phyloP scores from a whole-genome alignment of 495 filamentous ascomycete species.

The Podospora australis region DNA sequence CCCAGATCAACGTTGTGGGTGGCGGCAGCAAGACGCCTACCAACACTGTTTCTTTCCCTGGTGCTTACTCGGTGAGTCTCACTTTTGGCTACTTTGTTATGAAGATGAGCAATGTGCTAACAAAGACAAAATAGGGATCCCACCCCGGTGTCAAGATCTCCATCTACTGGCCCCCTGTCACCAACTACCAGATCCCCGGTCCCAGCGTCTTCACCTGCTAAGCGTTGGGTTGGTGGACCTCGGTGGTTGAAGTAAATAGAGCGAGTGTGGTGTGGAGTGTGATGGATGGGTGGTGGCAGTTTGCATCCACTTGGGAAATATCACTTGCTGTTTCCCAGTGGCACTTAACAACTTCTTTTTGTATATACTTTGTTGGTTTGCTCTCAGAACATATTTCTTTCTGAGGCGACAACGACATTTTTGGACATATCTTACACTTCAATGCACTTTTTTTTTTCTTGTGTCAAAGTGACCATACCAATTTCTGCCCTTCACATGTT shows the following conservation, averaged over 20 bases:
- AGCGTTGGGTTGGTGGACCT: not conserved
- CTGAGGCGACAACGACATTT: not conserved
- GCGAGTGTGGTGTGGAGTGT: not conserved
- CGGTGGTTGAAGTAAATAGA: not conserved
- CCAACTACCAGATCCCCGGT: slow-evolving; percentile 34
- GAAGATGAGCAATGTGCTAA: not conserved
- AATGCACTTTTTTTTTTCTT: not conserved
- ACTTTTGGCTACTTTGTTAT: not conserved
- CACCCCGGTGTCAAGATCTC: slow-evolving; percentile 43
- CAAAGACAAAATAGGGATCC: slow-evolving; percentile 18
- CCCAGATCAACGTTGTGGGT: slow-evolving; percentile 42
- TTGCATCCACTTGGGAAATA: not conserved
- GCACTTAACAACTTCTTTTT: not conserved
- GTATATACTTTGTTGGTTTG: not conserved
- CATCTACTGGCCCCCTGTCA: slow-evolving; percentile 38
- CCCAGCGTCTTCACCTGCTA: slow-evolving; percentile 31
- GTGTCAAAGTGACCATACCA: not conserved
- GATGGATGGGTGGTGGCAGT: not conserved
- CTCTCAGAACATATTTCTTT: too few species aligned
- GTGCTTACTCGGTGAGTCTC: slow-evolving; percentile 31
- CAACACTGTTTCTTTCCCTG: slow-evolving; percentile 33
- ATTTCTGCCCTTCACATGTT: not conserved
- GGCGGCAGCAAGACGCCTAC: slow-evolving; percentile 25
- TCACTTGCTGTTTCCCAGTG: not conserved
- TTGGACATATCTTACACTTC: too few species aligned